phyloP scores from a whole-genome alignment of 768 basidiomycete genomes.

The Boletus reticuloceps region DNA sequence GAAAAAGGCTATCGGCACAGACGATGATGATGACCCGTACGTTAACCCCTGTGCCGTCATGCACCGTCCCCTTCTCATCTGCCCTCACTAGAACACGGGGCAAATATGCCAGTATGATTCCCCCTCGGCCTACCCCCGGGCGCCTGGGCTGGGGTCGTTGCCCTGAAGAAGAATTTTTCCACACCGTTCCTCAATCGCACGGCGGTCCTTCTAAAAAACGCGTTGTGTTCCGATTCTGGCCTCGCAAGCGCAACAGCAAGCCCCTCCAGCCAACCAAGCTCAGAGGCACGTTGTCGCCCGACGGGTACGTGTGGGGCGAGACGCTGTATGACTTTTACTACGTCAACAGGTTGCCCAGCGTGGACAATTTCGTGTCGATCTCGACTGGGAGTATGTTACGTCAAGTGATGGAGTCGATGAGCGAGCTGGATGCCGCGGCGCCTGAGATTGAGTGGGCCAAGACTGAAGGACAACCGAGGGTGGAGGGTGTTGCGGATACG shows the following conservation, averaged over 20 bases:
- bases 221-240: constrained; percentile 23
- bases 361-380: not conserved
- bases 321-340: constrained; percentile 28
- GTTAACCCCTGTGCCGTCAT: too few species aligned
- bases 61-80: too few species aligned
- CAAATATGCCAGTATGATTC: too few species aligned
- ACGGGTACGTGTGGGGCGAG: constrained; percentile 25
- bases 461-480: constrained; percentile 22
- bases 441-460: constrained; percentile 22
- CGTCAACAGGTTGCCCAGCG: constrained; percentile 5
- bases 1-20: not conserved
- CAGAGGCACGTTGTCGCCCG: constrained; percentile 19
- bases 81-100: too few species aligned
- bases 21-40: not conserved
- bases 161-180: not conserved
- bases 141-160: constrained; percentile 7
- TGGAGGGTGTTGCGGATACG: constrained; percentile 14
- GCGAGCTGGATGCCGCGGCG: constrained; percentile 14
- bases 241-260: constrained; percentile 21
- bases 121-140: not conserved
- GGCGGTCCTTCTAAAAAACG: constrained; percentile 7
- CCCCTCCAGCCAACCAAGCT: not conserved
- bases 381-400: constrained; percentile 22
- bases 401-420: constrained; percentile 4
- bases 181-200: not conserved